phyloP scores from a whole-genome alignment of 2,329 filamentous ascomycete species.

The Calonectria hawksworthii region DNA sequence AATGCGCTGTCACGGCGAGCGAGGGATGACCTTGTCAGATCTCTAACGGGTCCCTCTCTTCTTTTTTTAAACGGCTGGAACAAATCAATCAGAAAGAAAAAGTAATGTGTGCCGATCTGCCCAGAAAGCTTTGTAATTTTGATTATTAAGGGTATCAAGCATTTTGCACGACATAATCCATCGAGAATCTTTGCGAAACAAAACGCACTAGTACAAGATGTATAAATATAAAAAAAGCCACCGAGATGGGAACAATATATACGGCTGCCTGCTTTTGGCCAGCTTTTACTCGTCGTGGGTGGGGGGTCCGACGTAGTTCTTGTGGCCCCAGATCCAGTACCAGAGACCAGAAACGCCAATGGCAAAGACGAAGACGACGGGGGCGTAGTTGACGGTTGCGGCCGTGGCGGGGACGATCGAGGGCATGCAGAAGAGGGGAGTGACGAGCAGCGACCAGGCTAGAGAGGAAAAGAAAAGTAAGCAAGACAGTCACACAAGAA shows the following conservation, averaged over 20 bases:
- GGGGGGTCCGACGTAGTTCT: conserved; percentile 77
- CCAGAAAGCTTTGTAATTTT: conserved; percentile 12
- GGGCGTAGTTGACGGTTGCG: conserved; percentile 78
- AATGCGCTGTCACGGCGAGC: background rate
- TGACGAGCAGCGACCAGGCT: conserved; percentile 77
- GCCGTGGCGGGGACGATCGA: conserved; percentile 70
- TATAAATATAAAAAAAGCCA: conserved; percentile 2
- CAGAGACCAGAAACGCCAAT: conserved; percentile 72
- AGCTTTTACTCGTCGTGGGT: conserved; percentile 53
- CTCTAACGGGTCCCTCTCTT: conserved; percentile 15
- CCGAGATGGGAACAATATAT: conserved; percentile 31
- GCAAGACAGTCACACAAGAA: conserved; percentile 5
- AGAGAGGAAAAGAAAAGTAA: conserved; percentile 30
- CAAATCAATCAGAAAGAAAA: background rate
- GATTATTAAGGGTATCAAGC: conserved; percentile 30
- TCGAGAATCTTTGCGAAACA: conserved; percentile 16
- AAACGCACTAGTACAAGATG: conserved; percentile 24
- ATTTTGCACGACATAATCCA: conserved; percentile 19
- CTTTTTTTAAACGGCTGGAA: background rate
- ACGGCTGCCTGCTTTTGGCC: background rate
- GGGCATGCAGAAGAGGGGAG: conserved; percentile 83
- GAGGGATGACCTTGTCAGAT: conserved; percentile 1
- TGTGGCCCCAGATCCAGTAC: conserved; percentile 79
- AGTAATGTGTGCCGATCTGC: background rate
- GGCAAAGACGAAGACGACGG: conserved; percentile 80